Percentiles rank a stretch among this genome's conserved stretches.
phyloP scores from a whole-genome alignment of 2,329 filamentous ascomycete species.

The Lecanicillium sp. region DNA sequence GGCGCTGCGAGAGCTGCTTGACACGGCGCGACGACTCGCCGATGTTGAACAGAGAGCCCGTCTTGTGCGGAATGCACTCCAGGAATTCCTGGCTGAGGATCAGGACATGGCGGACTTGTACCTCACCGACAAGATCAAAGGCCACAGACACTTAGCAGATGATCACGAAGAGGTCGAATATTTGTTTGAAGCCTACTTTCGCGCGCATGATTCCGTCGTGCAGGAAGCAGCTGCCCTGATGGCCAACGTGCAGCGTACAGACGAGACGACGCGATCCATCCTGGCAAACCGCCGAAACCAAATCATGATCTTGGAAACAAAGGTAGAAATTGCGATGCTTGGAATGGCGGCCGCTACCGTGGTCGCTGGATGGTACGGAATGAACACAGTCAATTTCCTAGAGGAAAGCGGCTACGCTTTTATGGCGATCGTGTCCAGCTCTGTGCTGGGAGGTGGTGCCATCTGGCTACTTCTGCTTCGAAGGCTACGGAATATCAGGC shows the following conservation, averaged over 20 bases:
- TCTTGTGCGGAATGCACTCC: slow-evolving; percentile 27
- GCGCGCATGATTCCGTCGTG: slow-evolving; percentile 27
- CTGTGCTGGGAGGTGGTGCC: slow-evolving; percentile 5
- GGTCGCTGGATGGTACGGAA: slow-evolving; percentile 30
- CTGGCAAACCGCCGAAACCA: slow-evolving; percentile 31
- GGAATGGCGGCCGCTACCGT: slow-evolving; percentile 29
- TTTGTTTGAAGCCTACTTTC: slow-evolving; percentile 31
- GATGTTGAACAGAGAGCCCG: slow-evolving; percentile 27
- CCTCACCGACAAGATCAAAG: slow-evolving; percentile 25
- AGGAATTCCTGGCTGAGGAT: slow-evolving; percentile 29
- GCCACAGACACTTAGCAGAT: slow-evolving; percentile 22
- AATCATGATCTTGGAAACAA: slow-evolving; percentile 32
- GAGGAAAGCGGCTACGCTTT: slow-evolving; percentile 28
- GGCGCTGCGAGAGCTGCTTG: slow-evolving; percentile 23
- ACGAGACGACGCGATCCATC: slow-evolving; percentile 27
- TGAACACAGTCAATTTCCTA: slow-evolving; percentile 32
- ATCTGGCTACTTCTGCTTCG: slow-evolving; percentile 13
- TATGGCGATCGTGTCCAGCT: slow-evolving; percentile 8
- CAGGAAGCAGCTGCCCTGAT: slow-evolving; percentile 23
- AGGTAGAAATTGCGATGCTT: slow-evolving; percentile 31
- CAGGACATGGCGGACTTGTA: slow-evolving; percentile 32
- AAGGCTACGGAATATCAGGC: slow-evolving; percentile 6
- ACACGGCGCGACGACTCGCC: slow-evolving; percentile 22
- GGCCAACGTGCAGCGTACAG: slow-evolving; percentile 26
- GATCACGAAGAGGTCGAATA: slow-evolving; percentile 33